Percentiles rank a stretch among this genome's conserved stretches.
These are phyloP conservation scores for Mediolabrus comicus DNA, from an alignment of 108 stramenopile genomes.

Conservation along the genomic window DNA sequence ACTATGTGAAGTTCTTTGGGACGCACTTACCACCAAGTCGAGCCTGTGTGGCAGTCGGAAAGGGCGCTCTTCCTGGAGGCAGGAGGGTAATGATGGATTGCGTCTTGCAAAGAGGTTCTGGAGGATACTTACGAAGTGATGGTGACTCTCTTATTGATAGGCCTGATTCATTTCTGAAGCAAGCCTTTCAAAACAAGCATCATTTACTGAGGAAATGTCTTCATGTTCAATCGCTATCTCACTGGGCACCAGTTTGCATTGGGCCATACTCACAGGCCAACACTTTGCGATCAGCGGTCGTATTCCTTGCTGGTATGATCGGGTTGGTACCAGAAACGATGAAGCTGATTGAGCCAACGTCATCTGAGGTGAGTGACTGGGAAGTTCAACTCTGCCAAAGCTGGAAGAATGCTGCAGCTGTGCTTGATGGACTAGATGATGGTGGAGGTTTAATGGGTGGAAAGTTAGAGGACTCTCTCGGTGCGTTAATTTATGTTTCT, in stretches of 20 bases:
- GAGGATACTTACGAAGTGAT: slow-evolving; percentile 60
- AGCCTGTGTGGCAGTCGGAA: slow-evolving; percentile 82
- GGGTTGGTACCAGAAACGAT: slow-evolving; percentile 88
- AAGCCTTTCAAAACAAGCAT: slow-evolving; percentile 56
- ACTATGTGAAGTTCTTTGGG: slow-evolving; percentile 85
- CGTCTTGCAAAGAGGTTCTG: slow-evolving; percentile 70
- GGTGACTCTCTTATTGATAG: slow-evolving; percentile 5
- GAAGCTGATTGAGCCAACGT: slow-evolving; percentile 54
- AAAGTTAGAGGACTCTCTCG: slow-evolving; percentile 61
- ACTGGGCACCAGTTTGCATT: slow-evolving; percentile 98
- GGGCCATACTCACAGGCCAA: slow-evolving; percentile 99
- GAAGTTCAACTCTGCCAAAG: slow-evolving; percentile 68
- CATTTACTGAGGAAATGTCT: slow-evolving; percentile 72
- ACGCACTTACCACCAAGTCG: slow-evolving; percentile 75
- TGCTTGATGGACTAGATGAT: slow-evolving; percentile 77
- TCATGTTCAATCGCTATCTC: slow-evolving; percentile 93
- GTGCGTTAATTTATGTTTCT: slow-evolving; percentile 67
- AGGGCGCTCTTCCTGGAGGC: slow-evolving; percentile 63
- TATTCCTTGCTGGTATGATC: slow-evolving; percentile 93
- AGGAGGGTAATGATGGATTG: slow-evolving; percentile 83
- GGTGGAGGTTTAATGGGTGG: slow-evolving; percentile 32
- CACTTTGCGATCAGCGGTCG: slow-evolving; percentile 68
- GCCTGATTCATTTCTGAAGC: slow-evolving; percentile 29
- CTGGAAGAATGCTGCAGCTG: slow-evolving; percentile 82
- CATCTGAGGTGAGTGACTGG: slow-evolving; percentile 44